A percentile compares a stretch with the other conserved stretches of the same genome.
phyloP scores from a whole-genome alignment of 345 rosid species.

The Microcos paniculata region DNA sequence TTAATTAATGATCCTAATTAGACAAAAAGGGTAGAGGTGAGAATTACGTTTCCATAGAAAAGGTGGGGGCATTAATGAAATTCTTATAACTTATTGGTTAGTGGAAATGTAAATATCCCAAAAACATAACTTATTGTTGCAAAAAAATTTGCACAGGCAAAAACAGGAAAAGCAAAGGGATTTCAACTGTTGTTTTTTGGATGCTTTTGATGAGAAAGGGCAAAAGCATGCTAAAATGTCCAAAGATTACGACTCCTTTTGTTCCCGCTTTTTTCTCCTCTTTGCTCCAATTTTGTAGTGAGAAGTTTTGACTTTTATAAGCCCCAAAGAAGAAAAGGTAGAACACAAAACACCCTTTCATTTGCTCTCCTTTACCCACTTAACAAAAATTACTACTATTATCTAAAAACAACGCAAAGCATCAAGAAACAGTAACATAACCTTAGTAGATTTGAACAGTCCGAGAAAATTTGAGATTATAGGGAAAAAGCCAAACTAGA shows the following conservation, averaged over 20 bases:
- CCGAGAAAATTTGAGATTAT: background rate
- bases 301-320: constrained; percentile 21
- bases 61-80: background rate
- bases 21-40: background rate
- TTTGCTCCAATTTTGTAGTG: background rate
- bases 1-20: background rate
- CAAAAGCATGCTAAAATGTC: constrained; percentile 27
- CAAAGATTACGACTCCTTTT: constrained; percentile 31
- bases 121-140: background rate
- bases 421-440: background rate
- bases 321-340: background rate
- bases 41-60: no score
- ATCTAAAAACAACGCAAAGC: background rate
- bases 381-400: background rate
- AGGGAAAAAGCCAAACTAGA: background rate
- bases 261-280: constrained; percentile 24
- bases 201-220: constrained; percentile 27
- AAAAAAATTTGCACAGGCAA: background rate
- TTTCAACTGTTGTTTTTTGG: background rate
- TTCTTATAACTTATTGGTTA: background rate
- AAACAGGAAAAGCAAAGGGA: background rate
- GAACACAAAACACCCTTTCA: background rate
- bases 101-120: background rate
- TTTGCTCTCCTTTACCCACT: constrained; percentile 3
- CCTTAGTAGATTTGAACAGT: background rate